phyloP scores from a whole-genome alignment of 2,329 filamentous ascomycete genomes.

The Colletotrichum musicola region DNA sequence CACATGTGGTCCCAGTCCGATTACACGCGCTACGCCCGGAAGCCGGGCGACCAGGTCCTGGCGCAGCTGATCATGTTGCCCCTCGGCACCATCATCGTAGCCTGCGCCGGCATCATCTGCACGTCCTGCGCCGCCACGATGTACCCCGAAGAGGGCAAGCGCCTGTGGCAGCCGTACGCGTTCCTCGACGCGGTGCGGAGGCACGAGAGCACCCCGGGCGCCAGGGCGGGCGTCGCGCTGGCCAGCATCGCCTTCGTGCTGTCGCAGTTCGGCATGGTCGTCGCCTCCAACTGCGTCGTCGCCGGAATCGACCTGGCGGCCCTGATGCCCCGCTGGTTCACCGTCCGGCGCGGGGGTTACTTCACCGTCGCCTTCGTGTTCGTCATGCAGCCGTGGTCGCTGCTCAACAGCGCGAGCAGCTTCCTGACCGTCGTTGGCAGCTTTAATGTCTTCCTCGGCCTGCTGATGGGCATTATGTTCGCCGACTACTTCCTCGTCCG shows the following conservation, averaged over 20 bases:
- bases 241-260: conserved; percentile 31
- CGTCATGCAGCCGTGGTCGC: conserved; percentile 40
- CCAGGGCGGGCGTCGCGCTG: conserved; percentile 20
- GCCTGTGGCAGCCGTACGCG: conserved; percentile 45
- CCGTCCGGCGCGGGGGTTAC: conserved; percentile 23
- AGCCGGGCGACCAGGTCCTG: conserved; percentile 42
- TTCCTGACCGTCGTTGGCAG: conserved; percentile 44
- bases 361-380: conserved; percentile 32
- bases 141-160: conserved; percentile 39
- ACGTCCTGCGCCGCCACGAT: conserved; percentile 42
- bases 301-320: conserved; percentile 44
- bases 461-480: conserved; percentile 50
- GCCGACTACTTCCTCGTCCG: conserved; percentile 49
- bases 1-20: conserved; percentile 44
- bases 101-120: conserved; percentile 44
- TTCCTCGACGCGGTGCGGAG: conserved; percentile 40
- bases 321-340: conserved; percentile 41
- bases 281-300: conserved; percentile 27
- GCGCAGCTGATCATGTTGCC: conserved; percentile 43
- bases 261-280: conserved; percentile 29
- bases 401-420: conserved; percentile 36
- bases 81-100: conserved; percentile 43
- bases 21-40: conserved; percentile 43
- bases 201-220: conserved; percentile 9
- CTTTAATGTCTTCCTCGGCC: conserved; percentile 49